These are phyloP conservation scores for Dryadomyces sulphureus DNA, from an alignment of 2,329 filamentous ascomycete species.

Conservation along the genomic window DNA sequence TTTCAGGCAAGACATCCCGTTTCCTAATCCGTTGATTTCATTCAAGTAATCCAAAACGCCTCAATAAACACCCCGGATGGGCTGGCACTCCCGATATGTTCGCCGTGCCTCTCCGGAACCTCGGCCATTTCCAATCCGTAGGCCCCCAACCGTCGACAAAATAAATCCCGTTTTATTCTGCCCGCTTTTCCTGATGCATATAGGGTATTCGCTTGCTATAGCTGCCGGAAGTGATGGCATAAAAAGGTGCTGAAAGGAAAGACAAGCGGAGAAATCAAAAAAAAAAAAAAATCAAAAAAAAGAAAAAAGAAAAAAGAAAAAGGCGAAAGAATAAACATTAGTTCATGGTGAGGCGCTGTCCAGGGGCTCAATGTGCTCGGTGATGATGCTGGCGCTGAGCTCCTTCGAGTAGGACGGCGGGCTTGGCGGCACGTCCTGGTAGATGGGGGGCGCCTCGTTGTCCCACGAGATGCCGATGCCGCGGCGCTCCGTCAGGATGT, in stretches of 20 bases:
- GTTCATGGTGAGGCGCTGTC: constrained; percentile 11
- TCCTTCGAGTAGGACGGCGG: constrained; percentile 53
- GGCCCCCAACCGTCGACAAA: too few relatives aligned
- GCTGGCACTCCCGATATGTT: too few relatives aligned
- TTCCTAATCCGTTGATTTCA: too few relatives aligned
- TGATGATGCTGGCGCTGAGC: constrained; percentile 14
- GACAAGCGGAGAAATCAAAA: neutral
- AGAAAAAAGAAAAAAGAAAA: neutral
- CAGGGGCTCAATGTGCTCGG: constrained; percentile 24
- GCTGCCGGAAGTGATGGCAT: neutral
- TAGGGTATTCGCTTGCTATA: constrained; percentile 2
- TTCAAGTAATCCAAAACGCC: too few relatives aligned
- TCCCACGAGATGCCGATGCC: constrained; percentile 94
- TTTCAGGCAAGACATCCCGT: too few relatives aligned
- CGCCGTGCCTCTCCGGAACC: too few relatives aligned
- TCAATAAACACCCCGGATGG: too few relatives aligned
- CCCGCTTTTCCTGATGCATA: neutral
- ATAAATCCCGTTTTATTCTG: neutral
- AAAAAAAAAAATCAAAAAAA: neutral
- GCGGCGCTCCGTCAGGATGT: constrained; percentile 66
- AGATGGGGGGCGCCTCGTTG: constrained; percentile 85
- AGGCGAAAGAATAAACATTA: neutral
- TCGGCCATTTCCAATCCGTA: too few relatives aligned
- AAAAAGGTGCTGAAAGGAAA: neutral
- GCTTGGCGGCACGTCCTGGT: constrained; percentile 80